Evolutionary conservation across 2,329 filamentous ascomycete genomes (phyloP).

Genomic region (Cladophialophora exuberans): DNA sequence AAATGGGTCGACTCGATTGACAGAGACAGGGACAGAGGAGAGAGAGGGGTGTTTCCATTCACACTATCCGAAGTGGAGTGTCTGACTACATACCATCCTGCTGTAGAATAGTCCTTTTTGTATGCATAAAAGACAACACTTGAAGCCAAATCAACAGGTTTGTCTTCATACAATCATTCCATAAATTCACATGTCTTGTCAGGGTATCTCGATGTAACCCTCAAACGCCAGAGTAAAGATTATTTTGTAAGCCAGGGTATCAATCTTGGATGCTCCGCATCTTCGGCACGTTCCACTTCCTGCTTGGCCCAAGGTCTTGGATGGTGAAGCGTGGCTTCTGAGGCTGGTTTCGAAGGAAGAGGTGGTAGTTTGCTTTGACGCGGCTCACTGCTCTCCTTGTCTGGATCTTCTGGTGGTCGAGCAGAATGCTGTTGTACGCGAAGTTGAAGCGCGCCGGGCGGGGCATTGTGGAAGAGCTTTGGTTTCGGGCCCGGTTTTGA

Average conservation of each 20-base stretch:
- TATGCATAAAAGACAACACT: conserved; percentile 4
- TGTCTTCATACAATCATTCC: not conserved
- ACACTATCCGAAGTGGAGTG: conserved; percentile 17
- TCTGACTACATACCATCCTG: not conserved
- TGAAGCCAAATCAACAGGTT: not conserved
- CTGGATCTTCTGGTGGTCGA: conserved; percentile 31
- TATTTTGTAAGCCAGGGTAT: too few species aligned
- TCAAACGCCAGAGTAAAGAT: not conserved
- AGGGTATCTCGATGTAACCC: too few species aligned
- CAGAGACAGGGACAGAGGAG: not conserved
- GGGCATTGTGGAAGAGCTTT: not conserved
- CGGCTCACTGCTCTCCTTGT: conserved; percentile 29
- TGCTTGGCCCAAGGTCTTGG: conserved; percentile 19
- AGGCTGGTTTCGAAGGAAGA: conserved; percentile 34
- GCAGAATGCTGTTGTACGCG: conserved; percentile 31
- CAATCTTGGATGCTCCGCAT: conserved; percentile 25
- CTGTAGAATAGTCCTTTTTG: not conserved
- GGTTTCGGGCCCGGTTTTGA: not conserved
- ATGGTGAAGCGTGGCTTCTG: conserved; percentile 23
- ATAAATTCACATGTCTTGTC: not conserved
- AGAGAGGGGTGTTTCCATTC: conserved; percentile 18
- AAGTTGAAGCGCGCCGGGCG: conserved; percentile 25
- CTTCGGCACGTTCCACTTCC: conserved; percentile 29
- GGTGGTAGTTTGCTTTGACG: conserved; percentile 32
- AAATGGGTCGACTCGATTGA: not conserved